phyloP scores from a whole-genome alignment of 2,329 filamentous ascomycete genomes.

The Sporothrix brunneoviolacea region DNA sequence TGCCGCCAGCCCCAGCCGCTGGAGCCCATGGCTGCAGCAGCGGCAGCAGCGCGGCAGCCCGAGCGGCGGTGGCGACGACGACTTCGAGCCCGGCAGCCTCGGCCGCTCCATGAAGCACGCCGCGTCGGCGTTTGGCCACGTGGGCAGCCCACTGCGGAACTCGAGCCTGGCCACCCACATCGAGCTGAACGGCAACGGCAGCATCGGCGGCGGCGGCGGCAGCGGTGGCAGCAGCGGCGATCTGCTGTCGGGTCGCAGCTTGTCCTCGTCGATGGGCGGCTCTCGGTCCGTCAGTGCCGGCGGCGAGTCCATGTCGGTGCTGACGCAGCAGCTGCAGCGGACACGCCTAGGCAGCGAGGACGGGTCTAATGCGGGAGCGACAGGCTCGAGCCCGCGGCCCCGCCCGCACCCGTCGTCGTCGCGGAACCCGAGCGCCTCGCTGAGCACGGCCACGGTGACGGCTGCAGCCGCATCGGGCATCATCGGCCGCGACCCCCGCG shows the following conservation, averaged over 20 bases:
- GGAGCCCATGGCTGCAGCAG: slow-evolving; percentile 46
- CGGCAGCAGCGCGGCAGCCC: slow-evolving; percentile 36
- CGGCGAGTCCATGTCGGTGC: slow-evolving; percentile 48
- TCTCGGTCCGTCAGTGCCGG: slow-evolving; percentile 24
- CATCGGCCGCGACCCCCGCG: slow-evolving; percentile 32
- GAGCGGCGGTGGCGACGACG: slow-evolving; percentile 35
- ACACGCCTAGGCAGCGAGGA: too few relatives aligned
- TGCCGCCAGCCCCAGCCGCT: slow-evolving; percentile 55
- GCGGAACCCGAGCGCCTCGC: slow-evolving; percentile 31
- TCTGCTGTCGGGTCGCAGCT: too few relatives aligned
- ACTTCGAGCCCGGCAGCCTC: slow-evolving; percentile 26
- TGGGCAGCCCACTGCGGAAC: slow-evolving; percentile 59
- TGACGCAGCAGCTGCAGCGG: slow-evolving; percentile 57
- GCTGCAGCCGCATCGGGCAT: slow-evolving; percentile 24
- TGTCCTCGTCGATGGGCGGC: neutral
- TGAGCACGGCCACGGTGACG: slow-evolving; percentile 26
- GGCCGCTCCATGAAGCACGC: slow-evolving; percentile 34
- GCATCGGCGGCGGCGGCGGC: slow-evolving; percentile 27
- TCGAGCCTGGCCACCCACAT: slow-evolving; percentile 50
- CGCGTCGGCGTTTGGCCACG: slow-evolving; percentile 57
- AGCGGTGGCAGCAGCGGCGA: slow-evolving; percentile 29
- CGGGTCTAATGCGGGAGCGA: slow-evolving; percentile 36
- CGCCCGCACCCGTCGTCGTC: slow-evolving; percentile 15
- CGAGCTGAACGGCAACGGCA: slow-evolving; percentile 22
- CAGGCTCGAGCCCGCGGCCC: too few relatives aligned